These are phyloP conservation scores for Dactylellina sp. DNA, from an alignment of 2,329 filamentous ascomycete genomes.

Conservation along the genomic window DNA sequence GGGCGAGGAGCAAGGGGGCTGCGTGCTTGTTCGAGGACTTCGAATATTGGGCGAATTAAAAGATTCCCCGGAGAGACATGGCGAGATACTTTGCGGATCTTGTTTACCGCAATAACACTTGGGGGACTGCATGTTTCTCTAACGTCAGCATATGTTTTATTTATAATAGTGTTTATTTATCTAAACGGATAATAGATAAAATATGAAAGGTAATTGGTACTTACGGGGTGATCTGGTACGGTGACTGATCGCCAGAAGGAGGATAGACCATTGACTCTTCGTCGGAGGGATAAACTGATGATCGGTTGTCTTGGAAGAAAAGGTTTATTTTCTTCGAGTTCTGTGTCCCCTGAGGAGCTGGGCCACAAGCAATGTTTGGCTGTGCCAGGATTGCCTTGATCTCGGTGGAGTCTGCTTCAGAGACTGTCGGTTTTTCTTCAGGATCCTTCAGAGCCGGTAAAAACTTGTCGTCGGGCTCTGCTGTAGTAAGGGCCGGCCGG, in stretches of 20 bases:
- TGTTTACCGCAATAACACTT: conserved; percentile 26
- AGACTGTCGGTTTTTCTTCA: conserved; percentile 22
- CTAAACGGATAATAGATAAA: background rate
- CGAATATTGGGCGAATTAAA: conserved; percentile 41
- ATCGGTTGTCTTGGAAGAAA: conserved; percentile 48
- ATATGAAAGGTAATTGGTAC: conserved; percentile 11
- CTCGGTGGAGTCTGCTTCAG: conserved; percentile 22
- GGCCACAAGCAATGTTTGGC: conserved; percentile 23
- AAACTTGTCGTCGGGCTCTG: conserved; percentile 11
- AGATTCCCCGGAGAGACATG: conserved; percentile 36
- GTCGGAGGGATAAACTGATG: conserved; percentile 45
- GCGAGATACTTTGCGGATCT: conserved; percentile 32
- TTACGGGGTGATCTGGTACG: conserved; percentile 20
- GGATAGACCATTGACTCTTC: conserved; percentile 36
- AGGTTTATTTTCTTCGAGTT: conserved; percentile 33
- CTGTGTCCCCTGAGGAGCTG: conserved; percentile 4
- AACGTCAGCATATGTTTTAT: conserved; percentile 3
- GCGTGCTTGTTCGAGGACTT: conserved; percentile 28
- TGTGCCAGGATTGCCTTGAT: conserved; percentile 20
- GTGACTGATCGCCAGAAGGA: conserved; percentile 10
- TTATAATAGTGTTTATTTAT: conserved; percentile 1
- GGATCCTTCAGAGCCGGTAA: conserved; percentile 21
- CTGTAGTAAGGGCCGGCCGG: background rate
- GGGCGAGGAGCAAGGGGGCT: conserved; percentile 1
- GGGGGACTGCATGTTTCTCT: background rate